phyloP scores from a whole-genome alignment of 768 basidiomycete genomes.

The Leccinum disarticulatum region DNA sequence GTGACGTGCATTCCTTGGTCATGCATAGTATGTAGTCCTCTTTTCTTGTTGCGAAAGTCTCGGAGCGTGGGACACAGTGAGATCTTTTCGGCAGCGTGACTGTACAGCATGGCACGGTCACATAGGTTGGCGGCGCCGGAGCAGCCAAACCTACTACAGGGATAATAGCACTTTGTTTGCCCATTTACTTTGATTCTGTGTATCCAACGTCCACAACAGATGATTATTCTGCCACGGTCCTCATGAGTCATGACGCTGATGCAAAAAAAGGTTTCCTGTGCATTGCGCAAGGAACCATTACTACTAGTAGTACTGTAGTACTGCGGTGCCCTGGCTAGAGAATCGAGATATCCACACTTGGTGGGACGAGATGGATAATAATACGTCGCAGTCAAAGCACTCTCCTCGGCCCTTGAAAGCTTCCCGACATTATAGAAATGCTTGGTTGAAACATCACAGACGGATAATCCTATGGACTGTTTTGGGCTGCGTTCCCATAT shows the following conservation, averaged over 20 bases:
- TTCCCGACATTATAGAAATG: neutral
- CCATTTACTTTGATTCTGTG: neutral
- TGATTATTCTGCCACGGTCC: neutral
- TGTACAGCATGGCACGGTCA: constrained; percentile 11
- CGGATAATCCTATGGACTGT: constrained; percentile 12
- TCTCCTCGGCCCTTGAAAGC: neutral
- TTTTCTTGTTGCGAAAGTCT: neutral
- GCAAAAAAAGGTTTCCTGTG: constrained; percentile 5
- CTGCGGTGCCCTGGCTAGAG: constrained; percentile 6
- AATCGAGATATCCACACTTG: neutral
- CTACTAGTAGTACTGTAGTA: no score
- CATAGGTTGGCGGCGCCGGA: constrained; percentile 4
- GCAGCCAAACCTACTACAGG: neutral
- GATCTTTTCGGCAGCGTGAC: neutral
- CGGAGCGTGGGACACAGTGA: neutral
- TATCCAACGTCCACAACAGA: neutral
- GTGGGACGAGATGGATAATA: neutral
- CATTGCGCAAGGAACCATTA: neutral
- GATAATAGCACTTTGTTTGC: neutral
- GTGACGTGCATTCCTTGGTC: neutral
- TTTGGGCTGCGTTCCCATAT: constrained; percentile 13
- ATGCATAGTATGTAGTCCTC: neutral
- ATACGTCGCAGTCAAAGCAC: neutral
- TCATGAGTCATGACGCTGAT: neutral
- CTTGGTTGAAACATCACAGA: neutral